Evolutionary conservation across 2,329 filamentous ascomycete species (phyloP).

Genomic region (Coniochaeta ligniaria): DNA sequence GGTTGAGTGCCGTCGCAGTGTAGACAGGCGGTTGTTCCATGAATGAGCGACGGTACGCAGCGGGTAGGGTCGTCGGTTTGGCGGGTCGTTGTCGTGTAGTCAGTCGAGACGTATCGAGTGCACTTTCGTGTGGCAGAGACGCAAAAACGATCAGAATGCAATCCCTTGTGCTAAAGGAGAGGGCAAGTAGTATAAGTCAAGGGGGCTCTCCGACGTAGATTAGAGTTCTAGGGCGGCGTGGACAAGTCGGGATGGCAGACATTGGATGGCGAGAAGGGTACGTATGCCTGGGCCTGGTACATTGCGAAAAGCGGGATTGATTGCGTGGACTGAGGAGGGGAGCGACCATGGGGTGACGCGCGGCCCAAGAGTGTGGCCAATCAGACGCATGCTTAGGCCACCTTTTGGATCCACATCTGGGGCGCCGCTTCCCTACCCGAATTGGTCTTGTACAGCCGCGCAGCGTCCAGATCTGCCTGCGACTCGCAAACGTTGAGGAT

Average conservation of each 20-base stretch:
- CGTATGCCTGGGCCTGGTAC: neutral
- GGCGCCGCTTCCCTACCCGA: neutral
- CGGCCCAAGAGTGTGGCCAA: neutral
- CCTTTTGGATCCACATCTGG: neutral
- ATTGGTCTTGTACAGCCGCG: neutral
- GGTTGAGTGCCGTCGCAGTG: neutral
- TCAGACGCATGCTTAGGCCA: neutral
- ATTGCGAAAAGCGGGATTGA: slow-evolving; percentile 1
- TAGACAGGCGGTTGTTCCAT: neutral
- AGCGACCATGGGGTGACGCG: neutral
- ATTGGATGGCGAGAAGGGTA: neutral
- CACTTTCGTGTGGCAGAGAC: neutral
- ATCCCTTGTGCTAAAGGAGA: neutral
- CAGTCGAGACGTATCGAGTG: neutral
- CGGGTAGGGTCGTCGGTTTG: neutral
- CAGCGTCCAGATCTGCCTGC: neutral
- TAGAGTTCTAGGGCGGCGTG: neutral
- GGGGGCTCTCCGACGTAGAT: neutral
- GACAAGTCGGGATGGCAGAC: neutral
- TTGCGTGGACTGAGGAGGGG: slow-evolving; percentile 1
- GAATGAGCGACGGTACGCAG: neutral
- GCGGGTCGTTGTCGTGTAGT: neutral
- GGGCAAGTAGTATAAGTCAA: neutral
- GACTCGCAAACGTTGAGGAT: neutral
- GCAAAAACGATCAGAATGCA: neutral